Percentiles rank a stretch among this genome's conserved stretches.
Conservation (phyloP, 2,329 filamentous ascomycete species). For the Fonsecaea nubica region DNA sequence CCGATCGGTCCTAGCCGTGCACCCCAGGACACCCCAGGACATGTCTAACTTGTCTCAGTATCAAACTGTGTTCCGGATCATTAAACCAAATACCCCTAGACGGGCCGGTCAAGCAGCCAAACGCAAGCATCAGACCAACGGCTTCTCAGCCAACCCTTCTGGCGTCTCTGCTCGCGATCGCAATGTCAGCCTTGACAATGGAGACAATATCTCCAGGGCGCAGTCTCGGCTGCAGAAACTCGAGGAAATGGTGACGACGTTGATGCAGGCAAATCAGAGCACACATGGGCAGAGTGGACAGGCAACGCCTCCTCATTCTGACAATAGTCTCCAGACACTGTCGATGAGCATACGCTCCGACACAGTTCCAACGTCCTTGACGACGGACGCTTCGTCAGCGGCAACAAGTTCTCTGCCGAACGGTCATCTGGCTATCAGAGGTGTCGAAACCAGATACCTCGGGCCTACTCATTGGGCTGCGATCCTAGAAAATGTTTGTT, state of each 20-base stretch:
- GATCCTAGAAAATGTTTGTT: constrained; percentile 45
- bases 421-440: constrained; percentile 18
- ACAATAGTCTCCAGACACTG: not conserved
- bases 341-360: not conserved
- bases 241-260: constrained; percentile 20
- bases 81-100: constrained; percentile 8
- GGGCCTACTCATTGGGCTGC: constrained; percentile 51
- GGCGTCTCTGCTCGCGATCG: not conserved
- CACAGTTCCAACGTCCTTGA: not conserved
- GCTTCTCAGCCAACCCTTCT: not conserved
- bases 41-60: constrained; percentile 23
- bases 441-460: constrained; percentile 41
- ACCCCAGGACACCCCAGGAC: not conserved
- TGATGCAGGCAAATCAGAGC: constrained; percentile 16
- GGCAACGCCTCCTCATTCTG: not conserved
- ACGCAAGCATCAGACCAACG: constrained; percentile 4
- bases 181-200: not conserved
- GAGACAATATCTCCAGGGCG: constrained; percentile 20
- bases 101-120: constrained; percentile 1
- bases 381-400: not conserved
- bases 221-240: constrained; percentile 22
- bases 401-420: not conserved
- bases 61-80: constrained; percentile 21
- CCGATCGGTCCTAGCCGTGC: not conserved
- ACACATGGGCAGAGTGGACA: not conserved